These are phyloP conservation scores for Globisporangium yorkense DNA, from an alignment of 352 stramenopile genomes.

Conservation along the genomic window DNA sequence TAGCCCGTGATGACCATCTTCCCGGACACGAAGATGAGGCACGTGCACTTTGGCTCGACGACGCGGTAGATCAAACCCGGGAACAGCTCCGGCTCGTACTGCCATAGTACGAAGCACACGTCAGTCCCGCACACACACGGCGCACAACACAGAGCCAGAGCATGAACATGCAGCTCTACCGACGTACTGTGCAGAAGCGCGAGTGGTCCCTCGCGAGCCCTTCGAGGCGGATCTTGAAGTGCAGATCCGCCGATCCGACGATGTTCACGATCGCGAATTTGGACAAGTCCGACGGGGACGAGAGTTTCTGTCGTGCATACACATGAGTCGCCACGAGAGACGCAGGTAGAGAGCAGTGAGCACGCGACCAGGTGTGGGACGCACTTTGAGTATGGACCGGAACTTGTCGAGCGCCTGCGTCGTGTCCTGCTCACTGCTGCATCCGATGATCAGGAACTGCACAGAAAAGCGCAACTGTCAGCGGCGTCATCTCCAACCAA, in stretches of 20 bases:
- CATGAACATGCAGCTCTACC: background rate
- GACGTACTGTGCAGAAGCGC: slow-evolving; percentile 65
- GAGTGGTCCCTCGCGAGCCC: slow-evolving; percentile 50
- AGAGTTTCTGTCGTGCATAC: slow-evolving; percentile 39
- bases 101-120: background rate
- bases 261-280: slow-evolving; percentile 78
- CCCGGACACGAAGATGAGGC: slow-evolving; percentile 30
- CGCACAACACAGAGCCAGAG: no score
- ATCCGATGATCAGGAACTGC: slow-evolving; percentile 63
- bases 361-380: background rate
- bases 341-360: background rate
- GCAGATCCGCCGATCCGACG: slow-evolving; percentile 89
- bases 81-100: slow-evolving; percentile 97
- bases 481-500: background rate
- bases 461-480: background rate
- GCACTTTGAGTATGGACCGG: slow-evolving; percentile 47
- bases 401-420: slow-evolving; percentile 50
- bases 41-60: slow-evolving; percentile 88
- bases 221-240: slow-evolving; percentile 76
- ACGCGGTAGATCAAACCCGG: slow-evolving; percentile 96
- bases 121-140: background rate
- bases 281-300: slow-evolving; percentile 34
- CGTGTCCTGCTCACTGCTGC: slow-evolving; percentile 31
- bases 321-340: background rate
- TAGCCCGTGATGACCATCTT: slow-evolving; percentile 89